A percentile compares a stretch with the other conserved stretches of the same genome.
These are phyloP conservation scores for Nepenthes mirabilis DNA, from an alignment of 148 eudicot species.

Conservation along the genomic window DNA sequence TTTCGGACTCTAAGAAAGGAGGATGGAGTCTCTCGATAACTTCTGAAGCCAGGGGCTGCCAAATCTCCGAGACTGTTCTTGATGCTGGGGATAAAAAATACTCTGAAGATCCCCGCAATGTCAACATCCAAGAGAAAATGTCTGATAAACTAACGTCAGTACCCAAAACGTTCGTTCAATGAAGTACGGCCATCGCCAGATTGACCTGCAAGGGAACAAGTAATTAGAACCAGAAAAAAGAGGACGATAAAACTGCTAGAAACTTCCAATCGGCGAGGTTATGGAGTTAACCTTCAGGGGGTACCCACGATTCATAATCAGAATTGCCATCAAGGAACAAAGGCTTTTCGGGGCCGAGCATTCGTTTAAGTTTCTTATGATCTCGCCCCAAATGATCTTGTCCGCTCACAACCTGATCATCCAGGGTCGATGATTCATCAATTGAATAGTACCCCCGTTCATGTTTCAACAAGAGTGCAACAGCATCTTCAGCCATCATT, in stretches of 20 bases:
- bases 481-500: slow-evolving; percentile 60
- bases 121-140: too few relatives aligned
- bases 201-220: slow-evolving; percentile 53
- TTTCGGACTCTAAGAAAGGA: too few relatives aligned
- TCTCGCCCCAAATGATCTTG: slow-evolving; percentile 23
- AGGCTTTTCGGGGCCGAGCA: slow-evolving; percentile 80
- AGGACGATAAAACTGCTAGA: background rate
- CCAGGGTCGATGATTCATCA: slow-evolving; percentile 31
- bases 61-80: too few relatives aligned
- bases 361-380: slow-evolving; percentile 41
- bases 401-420: slow-evolving; percentile 8
- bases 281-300: slow-evolving; percentile 65
- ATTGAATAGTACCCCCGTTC: slow-evolving; percentile 40
- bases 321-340: slow-evolving; percentile 27
- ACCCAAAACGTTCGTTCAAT: slow-evolving; percentile 84
- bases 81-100: too few relatives aligned
- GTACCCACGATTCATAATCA: slow-evolving; percentile 69
- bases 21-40: too few relatives aligned
- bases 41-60: too few relatives aligned
- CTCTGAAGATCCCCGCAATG: too few relatives aligned
- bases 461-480: slow-evolving; percentile 79
- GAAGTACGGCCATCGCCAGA: slow-evolving; percentile 98
- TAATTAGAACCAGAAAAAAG: background rate
- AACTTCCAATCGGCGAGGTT: background rate
- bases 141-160: slow-evolving; percentile 20